phyloP scores from a whole-genome alignment of 805 yeast species.

The Lipomyces yamanashiensis region DNA sequence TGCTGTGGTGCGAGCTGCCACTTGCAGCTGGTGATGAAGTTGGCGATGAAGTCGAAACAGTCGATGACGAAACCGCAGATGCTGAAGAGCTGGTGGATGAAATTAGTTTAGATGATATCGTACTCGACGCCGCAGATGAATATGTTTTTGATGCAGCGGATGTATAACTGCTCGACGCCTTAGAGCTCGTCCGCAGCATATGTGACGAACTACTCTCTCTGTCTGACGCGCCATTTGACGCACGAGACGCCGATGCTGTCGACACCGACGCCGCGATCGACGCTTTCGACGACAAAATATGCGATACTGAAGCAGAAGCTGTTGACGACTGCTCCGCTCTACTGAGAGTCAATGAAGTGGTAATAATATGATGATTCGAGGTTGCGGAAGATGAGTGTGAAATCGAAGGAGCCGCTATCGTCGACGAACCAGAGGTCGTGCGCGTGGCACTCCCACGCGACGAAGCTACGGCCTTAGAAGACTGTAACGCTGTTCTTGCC shows the following conservation, averaged over 20 bases:
- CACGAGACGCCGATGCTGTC: neutral
- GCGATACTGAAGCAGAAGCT: too few relatives aligned
- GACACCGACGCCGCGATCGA: neutral
- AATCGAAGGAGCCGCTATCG: too few relatives aligned
- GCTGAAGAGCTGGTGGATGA: neutral
- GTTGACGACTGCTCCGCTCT: too few relatives aligned
- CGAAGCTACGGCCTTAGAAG: neutral
- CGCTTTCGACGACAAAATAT: too few relatives aligned
- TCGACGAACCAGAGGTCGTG: neutral
- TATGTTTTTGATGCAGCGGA: neutral
- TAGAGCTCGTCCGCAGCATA: neutral
- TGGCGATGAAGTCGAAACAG: conserved; percentile 1
- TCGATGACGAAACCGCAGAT: neutral
- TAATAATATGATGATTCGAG: neutral
- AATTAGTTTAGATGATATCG: neutral
- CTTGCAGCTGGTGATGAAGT: neutral
- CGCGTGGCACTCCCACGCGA: neutral
- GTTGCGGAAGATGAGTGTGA: neutral
- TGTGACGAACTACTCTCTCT: too few relatives aligned
- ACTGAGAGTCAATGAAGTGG: neutral
- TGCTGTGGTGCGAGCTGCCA: neutral
- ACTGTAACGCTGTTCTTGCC: too few relatives aligned
- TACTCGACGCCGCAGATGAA: neutral
- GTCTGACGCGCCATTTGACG: too few relatives aligned
- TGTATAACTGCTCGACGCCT: neutral